phyloP scores from a whole-genome alignment of 768 basidiomycete genomes.

The Mycena galopus region DNA sequence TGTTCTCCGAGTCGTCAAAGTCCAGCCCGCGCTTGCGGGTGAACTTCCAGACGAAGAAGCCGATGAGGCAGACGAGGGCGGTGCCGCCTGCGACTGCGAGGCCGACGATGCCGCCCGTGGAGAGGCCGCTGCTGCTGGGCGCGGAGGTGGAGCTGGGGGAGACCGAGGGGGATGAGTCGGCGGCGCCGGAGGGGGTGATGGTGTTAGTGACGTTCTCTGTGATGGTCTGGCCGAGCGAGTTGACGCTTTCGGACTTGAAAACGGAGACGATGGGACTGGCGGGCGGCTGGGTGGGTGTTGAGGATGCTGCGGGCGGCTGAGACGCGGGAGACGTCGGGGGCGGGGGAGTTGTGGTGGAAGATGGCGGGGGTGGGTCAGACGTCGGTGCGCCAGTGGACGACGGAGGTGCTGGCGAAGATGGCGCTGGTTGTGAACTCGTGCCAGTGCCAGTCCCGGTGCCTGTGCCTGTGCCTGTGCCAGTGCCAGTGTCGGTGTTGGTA shows the following conservation, averaged over 20 bases:
- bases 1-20: constrained; percentile 87
- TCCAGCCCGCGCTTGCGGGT: constrained; percentile 81
- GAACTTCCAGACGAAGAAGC: constrained; percentile 89
- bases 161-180: too few species aligned
- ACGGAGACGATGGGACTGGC: too few species aligned
- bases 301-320: not conserved
- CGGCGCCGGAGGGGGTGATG: not conserved
- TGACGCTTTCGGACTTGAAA: too few species aligned
- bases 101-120: constrained; percentile 82
- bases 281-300: too few species aligned
- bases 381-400: constrained; percentile 5
- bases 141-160: not conserved
- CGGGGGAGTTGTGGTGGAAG: too few species aligned
- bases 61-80: constrained; percentile 76
- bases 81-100: constrained; percentile 87
- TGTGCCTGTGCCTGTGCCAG: constrained; percentile 21
- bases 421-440: not conserved
- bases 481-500: not conserved
- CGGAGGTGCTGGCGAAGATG: constrained; percentile 24
- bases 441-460: not conserved
- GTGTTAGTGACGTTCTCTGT: not conserved
- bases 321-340: not conserved
- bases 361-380: not conserved
- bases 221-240: too few species aligned
- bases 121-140: constrained; percentile 51